Evolutionary conservation across 805 yeast genomes (phyloP).

Genomic region (Ogataea philodendri): DNA sequence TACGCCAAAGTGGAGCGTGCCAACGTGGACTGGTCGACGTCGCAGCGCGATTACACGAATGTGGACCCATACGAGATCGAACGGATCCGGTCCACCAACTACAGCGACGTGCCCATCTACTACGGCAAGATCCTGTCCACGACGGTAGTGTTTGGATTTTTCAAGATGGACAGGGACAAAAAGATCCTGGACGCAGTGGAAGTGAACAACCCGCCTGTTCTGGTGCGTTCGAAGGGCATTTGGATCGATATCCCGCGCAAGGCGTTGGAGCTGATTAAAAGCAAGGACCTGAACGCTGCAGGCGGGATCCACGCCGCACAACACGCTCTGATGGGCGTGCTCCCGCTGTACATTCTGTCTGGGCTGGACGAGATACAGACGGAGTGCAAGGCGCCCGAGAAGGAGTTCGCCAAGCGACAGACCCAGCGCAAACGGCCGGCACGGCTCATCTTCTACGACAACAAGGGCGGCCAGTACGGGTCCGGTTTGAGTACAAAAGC

Average conservation of each 20-base stretch:
- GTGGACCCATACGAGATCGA: constrained; percentile 83
- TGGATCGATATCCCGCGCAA: constrained; percentile 83
- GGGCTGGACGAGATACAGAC: constrained; percentile 79
- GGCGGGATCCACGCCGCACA: constrained; percentile 97
- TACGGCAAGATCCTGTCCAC: constrained; percentile 75
- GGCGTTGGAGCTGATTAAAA: constrained; percentile 58
- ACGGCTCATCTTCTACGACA: constrained; percentile 77
- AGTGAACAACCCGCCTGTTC: constrained; percentile 82
- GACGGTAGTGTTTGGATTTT: constrained; percentile 85
- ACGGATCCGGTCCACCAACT: constrained; percentile 54
- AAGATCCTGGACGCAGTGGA: constrained; percentile 92
- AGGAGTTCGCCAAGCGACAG: constrained; percentile 81
- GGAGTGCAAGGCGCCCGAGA: constrained; percentile 97
- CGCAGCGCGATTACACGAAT: constrained; percentile 89
- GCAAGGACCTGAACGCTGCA: constrained; percentile 65
- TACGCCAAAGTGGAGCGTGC: constrained; percentile 86
- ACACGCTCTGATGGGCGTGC: constrained; percentile 78
- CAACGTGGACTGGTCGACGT: constrained; percentile 91
- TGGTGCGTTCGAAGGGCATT: constrained; percentile 69
- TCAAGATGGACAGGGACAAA: constrained; percentile 73
- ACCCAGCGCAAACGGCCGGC: constrained; percentile 80
- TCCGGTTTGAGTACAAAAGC: constrained; percentile 79
- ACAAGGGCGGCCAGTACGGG: constrained; percentile 77
- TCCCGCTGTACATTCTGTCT: constrained; percentile 71
- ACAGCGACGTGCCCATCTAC: constrained; percentile 55